These are phyloP conservation scores for Karstenula rhodostoma DNA, from an alignment of 2,329 filamentous ascomycete genomes.

Conservation along the genomic window DNA sequence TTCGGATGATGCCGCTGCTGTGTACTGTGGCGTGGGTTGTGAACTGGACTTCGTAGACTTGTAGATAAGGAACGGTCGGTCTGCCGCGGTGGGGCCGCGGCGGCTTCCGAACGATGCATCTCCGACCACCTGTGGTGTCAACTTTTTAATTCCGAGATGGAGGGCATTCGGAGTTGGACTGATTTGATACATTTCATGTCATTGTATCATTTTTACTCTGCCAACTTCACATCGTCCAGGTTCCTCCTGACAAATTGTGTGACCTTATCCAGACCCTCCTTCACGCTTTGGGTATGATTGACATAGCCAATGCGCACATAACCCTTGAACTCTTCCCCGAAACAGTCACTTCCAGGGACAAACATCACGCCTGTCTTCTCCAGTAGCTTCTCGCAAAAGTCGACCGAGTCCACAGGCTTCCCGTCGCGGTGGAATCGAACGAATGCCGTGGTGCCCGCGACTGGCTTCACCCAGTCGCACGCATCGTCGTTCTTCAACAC, in stretches of 20 bases:
- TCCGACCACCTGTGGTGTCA: not conserved
- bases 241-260: slow-evolving; percentile 64
- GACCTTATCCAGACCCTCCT: slow-evolving; percentile 67
- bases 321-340: slow-evolving; percentile 75
- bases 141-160: not conserved
- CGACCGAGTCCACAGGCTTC: slow-evolving; percentile 73
- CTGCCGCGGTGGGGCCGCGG: slow-evolving; percentile 17
- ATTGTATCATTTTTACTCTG: slow-evolving; percentile 26
- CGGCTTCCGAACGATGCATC: not conserved
- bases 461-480: slow-evolving; percentile 76
- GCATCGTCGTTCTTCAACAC: slow-evolving; percentile 69
- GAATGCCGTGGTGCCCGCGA: slow-evolving; percentile 82
- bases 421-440: slow-evolving; percentile 71
- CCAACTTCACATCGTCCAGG: slow-evolving; percentile 60
- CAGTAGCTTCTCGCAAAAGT: slow-evolving; percentile 73
- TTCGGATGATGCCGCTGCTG: not conserved
- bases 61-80: slow-evolving; percentile 14
- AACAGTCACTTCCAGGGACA: slow-evolving; percentile 75
- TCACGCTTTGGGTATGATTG: slow-evolving; percentile 73
- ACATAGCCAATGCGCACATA: slow-evolving; percentile 82
- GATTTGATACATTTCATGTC: not conserved
- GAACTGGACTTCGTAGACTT: not conserved
- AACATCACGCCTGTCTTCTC: slow-evolving; percentile 76
- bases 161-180: not conserved
- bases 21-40: not conserved